Conservation (phyloP, 345 rosid genomes). For the Angophora floribunda region DNA sequence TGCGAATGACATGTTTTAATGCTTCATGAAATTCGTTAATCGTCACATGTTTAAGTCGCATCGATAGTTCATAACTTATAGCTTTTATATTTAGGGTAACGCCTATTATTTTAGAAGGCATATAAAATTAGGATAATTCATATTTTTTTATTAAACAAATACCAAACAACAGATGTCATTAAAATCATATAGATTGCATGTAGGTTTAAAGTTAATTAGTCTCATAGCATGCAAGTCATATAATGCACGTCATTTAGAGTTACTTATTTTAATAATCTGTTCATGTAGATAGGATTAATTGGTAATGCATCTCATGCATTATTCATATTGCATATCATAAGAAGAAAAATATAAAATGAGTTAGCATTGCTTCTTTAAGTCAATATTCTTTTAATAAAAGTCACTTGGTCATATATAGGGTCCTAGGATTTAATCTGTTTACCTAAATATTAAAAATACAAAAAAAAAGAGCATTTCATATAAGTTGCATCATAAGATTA, state of each 20-base stretch:
- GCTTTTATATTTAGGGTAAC: neutral
- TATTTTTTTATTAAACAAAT: neutral
- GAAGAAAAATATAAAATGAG: neutral
- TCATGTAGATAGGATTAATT: neutral
- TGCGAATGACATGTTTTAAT: neutral
- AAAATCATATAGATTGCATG: neutral
- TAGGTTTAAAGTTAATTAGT: neutral
- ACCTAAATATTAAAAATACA: neutral
- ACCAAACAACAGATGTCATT: neutral
- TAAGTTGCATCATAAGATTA: neutral
- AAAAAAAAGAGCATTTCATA: neutral
- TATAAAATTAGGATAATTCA: neutral
- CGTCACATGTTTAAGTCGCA: neutral
- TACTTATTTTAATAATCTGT: neutral
- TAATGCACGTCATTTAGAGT: neutral
- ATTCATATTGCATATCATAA: neutral
- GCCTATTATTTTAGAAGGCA: neutral
- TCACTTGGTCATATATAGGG: neutral
- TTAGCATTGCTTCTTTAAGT: neutral
- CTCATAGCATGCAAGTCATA: neutral
- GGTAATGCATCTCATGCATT: neutral
- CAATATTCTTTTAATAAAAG: too few species aligned
- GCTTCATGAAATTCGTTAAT: neutral
- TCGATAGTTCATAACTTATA: neutral
- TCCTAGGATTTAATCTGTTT: neutral